Evolutionary conservation across 2,329 filamentous ascomycete species (phyloP), one percentile per base, ranked within the genome.

Genomic region (Microdochium bolleyi): DNA sequence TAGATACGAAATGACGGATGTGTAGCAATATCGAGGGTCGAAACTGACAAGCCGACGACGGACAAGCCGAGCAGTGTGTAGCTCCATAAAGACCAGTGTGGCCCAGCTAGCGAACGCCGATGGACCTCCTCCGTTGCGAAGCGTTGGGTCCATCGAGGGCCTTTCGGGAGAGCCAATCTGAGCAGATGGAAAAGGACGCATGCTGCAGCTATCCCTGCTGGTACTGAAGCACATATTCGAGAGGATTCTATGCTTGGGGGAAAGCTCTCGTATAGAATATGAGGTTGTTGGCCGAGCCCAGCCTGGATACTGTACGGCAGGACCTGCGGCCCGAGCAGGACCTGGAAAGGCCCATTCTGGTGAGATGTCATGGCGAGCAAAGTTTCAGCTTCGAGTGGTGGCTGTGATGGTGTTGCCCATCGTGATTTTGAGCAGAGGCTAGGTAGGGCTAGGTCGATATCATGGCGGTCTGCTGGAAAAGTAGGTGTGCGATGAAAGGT

Each of bases 61-160:
- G 66, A 64, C n/a, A 70, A 54, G 4, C 62, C 22, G 24, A 63
- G 53, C 2, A 78, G 64, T 16, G 61, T 59, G 3, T 69, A 52
- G 1, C 70, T 72, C 70, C 71, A 75, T 41, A 65, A 56, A 1
- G 65, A 70, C 73, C 71, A 76, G 11, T 56, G 51, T 46, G 57
- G 68, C 24, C 60, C 55, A 38, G 4, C 52, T 22, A 44, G 60
- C 10, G 41, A 24, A 27, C 32, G 24, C 30, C 51, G 55, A 24
- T 52, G 56, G 16, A 34, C 57, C 21, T 68, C 55, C 57, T 78
- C 74, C 9, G 65, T 61, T 2, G 75, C 74, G 54, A 78, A 78
- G 1, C 70, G 69, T 10, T 64, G 66, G 14, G 69, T 60, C 72
- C 73, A 77, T 46, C 60, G 63, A 0, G 75, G 73, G 1, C 69